These are phyloP conservation scores for Botrytis cinerea DNA, from an alignment of 2,329 filamentous ascomycete species.

Conservation along the genomic window DNA sequence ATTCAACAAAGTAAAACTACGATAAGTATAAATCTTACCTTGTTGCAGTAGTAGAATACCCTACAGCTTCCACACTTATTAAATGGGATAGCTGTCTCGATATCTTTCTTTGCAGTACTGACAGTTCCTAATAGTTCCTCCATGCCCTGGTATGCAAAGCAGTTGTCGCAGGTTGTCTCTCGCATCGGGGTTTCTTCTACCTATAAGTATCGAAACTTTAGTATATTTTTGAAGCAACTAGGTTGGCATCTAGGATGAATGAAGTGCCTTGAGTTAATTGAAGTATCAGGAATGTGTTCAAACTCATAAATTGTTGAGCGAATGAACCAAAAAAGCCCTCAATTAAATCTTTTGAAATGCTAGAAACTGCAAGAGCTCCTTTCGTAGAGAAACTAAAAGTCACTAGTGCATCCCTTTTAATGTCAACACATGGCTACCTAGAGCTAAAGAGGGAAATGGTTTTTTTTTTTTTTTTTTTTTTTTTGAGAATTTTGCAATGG, in stretches of 20 bases:
- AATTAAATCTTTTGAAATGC: not conserved
- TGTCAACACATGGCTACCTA: no score
- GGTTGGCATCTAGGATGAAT: not conserved
- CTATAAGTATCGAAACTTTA: not conserved
- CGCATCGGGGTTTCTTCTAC: not conserved
- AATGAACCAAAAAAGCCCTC: not conserved
- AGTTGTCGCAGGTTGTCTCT: not conserved
- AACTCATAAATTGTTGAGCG: not conserved
- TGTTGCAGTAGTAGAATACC: not conserved
- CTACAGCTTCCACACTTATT: not conserved
- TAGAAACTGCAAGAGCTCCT: not conserved
- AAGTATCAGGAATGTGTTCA: not conserved
- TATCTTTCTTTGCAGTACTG: not conserved
- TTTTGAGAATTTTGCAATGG: not conserved
- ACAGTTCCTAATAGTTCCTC: not conserved
- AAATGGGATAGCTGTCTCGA: not conserved
- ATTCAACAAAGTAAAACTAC: not conserved
- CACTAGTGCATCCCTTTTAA: no score
- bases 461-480: no score
- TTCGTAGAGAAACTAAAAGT: not conserved
- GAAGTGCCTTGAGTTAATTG: fast-evolving
- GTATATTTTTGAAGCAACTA: not conserved
- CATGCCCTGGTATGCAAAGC: not conserved
- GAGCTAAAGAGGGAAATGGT: no score
- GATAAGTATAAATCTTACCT: not conserved